Percentiles rank a stretch among this genome's conserved stretches.
Conservation (phyloP, 1,139 yeast genomes). For the Groenewaldozyma auringiensis region DNA sequence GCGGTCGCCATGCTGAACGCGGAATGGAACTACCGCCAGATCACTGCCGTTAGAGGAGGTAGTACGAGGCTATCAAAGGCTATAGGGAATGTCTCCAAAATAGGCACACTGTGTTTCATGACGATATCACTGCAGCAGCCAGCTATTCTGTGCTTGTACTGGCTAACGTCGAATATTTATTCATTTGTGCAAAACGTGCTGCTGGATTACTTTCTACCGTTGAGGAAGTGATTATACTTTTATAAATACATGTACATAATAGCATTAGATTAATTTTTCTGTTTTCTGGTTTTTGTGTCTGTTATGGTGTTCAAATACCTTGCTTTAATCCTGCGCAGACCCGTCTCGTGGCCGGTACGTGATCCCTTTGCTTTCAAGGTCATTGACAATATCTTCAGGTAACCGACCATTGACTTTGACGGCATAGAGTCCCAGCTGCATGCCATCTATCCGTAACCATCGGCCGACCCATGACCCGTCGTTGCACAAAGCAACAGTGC, state of each 20-base stretch:
- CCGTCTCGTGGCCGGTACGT: conserved; percentile 96
- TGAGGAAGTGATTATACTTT: conserved; percentile 13
- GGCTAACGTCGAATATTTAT: conserved; percentile 77
- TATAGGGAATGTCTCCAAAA: conserved; percentile 58
- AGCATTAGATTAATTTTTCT: conserved; percentile 5
- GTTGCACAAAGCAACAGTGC: conserved; percentile 85
- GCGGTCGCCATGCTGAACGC: conserved; percentile 63
- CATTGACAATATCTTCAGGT: conserved; percentile 76
- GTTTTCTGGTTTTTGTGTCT: no score
- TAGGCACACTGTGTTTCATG: conserved; percentile 73
- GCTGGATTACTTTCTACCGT: conserved; percentile 61
- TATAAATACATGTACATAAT: conserved; percentile 1
- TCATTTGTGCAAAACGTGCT: conserved; percentile 68
- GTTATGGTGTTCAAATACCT: no score
- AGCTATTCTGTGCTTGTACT: conserved; percentile 66
- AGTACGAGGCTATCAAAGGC: conserved; percentile 52
- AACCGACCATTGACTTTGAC: conserved; percentile 87
- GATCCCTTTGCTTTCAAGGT: conserved; percentile 63
- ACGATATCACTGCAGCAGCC: conserved; percentile 85
- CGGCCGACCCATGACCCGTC: conserved; percentile 92
- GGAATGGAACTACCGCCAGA: conserved; percentile 65
- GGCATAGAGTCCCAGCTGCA: conserved; percentile 83
- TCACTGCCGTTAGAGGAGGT: conserved; percentile 35
- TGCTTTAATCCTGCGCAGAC: conserved; percentile 66
- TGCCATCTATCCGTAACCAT: conserved; percentile 90